These are phyloP conservation scores for Neurospora intermedia DNA, from an alignment of 495 filamentous ascomycete species.

Conservation along the genomic window DNA sequence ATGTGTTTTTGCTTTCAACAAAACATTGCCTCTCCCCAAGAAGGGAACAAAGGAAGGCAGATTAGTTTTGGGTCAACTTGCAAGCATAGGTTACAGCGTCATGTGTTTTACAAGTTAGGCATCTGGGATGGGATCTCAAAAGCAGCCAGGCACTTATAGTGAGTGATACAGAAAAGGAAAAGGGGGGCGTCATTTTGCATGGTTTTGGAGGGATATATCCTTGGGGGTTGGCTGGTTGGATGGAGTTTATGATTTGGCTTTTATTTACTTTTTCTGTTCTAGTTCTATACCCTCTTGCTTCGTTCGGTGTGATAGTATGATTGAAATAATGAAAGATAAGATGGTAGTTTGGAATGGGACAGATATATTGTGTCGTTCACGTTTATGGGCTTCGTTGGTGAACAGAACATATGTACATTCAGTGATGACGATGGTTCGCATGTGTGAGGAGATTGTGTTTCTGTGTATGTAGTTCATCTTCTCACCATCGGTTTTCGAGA, in stretches of 20 bases:
- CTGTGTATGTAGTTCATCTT: too few relatives aligned
- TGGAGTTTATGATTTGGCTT: neutral
- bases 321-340: neutral
- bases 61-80: neutral
- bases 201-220: neutral
- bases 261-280: neutral
- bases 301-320: neutral
- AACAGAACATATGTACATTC: too few relatives aligned
- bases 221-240: neutral
- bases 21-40: neutral
- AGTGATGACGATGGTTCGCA: too few relatives aligned
- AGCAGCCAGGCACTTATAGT: neutral
- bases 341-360: neutral
- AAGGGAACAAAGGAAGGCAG: neutral
- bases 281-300: neutral
- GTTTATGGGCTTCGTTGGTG: too few relatives aligned
- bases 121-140: neutral
- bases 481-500: too few relatives aligned
- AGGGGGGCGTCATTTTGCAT: neutral
- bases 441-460: too few relatives aligned
- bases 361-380: neutral
- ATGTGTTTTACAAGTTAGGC: neutral
- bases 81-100: neutral
- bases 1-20: neutral
- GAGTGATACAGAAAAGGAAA: neutral